Conservation (phyloP, 371 early-diverging fungal species). For the Mucor sp. region DNA sequence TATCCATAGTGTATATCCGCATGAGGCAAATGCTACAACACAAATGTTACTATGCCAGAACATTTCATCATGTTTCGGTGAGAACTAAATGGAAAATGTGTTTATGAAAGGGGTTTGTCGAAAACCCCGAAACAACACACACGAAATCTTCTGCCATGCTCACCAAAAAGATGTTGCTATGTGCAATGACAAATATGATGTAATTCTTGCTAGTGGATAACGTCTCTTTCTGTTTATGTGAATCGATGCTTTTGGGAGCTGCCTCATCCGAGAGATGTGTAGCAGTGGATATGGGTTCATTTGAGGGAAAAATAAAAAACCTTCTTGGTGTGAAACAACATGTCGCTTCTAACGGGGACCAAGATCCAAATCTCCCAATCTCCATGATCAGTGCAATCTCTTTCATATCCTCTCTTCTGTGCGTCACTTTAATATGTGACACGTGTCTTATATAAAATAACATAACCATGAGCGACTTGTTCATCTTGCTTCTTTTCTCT, state of each 20-base stretch:
- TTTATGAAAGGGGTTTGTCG: neutral
- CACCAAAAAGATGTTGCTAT: too few species aligned
- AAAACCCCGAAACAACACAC: neutral
- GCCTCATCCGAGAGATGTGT: too few species aligned
- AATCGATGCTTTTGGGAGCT: too few species aligned
- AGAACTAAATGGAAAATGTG: neutral
- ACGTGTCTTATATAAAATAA: constrained; percentile 11
- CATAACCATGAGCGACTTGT: neutral
- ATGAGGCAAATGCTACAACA: neutral
- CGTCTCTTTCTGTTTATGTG: too few species aligned
- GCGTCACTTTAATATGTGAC: constrained; percentile 19
- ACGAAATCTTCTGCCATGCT: too few species aligned
- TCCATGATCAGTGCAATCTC: neutral
- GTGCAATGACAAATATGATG: neutral
- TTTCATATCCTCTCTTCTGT: neutral
- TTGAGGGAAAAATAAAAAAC: neutral
- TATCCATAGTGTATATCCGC: neutral
- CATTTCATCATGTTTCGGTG: constrained; percentile 2
- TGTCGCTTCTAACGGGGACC: neutral
- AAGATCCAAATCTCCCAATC: neutral
- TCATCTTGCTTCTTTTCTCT: constrained; percentile 2
- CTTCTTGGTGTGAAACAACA: neutral
- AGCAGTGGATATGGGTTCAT: too few species aligned
- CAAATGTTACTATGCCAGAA: neutral
- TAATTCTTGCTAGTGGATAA: neutral